Conservation (phyloP, 257 asterid species). For the Fraxinus excelsior region DNA sequence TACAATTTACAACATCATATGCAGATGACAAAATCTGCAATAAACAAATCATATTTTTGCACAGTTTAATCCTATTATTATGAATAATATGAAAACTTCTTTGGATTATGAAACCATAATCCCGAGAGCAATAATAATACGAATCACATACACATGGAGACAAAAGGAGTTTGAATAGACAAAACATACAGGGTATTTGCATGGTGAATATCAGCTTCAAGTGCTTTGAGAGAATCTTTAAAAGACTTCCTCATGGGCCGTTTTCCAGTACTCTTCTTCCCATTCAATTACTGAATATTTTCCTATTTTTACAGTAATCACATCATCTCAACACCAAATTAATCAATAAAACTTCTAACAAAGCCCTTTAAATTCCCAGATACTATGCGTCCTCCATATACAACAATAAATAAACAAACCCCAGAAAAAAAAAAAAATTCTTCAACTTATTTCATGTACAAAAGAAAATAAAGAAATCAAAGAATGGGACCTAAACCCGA, state of each 20-base stretch:
- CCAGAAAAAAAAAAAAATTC: slow-evolving; percentile 16
- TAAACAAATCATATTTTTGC: not conserved
- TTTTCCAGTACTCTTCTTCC: slow-evolving; percentile 33
- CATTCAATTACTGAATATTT: slow-evolving; percentile 39
- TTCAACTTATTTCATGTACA: not conserved
- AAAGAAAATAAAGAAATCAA: slow-evolving; percentile 4
- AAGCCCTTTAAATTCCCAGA: not conserved
- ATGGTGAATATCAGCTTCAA: slow-evolving; percentile 93
- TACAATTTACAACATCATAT: not conserved
- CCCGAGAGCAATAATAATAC: not conserved
- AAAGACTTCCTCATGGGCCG: slow-evolving; percentile 66
- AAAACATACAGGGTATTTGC: slow-evolving; percentile 80
- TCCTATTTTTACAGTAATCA: not conserved
- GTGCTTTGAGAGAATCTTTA: slow-evolving; percentile 87
- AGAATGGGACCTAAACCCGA: not conserved
- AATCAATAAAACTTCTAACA: not conserved
- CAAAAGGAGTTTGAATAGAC: not conserved
- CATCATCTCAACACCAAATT: slow-evolving; percentile 19
- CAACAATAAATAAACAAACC: slow-evolving; percentile 20
- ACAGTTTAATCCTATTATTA: not conserved
- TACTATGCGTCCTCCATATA: not conserved
- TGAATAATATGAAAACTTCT: too few species aligned
- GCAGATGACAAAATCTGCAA: not conserved
- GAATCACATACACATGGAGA: not conserved
- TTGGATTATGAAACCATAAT: not conserved